These are phyloP conservation scores for Mrakia blollopis DNA, from an alignment of 768 basidiomycete genomes.

Conservation along the genomic window DNA sequence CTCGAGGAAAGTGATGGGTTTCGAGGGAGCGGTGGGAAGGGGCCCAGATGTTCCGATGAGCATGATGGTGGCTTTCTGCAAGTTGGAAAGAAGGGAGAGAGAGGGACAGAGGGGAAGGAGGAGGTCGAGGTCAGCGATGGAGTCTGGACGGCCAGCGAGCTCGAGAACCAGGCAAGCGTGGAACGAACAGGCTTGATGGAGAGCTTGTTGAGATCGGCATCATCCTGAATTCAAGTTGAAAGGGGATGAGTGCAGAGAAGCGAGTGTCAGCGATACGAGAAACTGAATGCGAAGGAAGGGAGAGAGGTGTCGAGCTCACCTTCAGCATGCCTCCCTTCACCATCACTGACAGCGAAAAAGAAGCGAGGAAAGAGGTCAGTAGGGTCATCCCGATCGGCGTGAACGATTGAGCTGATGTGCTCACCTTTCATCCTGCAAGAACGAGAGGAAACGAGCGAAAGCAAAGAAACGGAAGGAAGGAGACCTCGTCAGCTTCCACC, in stretches of 20 bases:
- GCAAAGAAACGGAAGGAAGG: neutral
- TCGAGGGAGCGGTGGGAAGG: slow-evolving; percentile 77
- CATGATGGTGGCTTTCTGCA: slow-evolving; percentile 79
- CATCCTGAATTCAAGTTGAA: slow-evolving; percentile 56
- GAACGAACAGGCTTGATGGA: slow-evolving; percentile 69
- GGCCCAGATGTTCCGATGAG: slow-evolving; percentile 92
- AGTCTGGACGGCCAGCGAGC: neutral
- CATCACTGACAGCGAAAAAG: slow-evolving; percentile 57
- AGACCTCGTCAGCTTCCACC: neutral
- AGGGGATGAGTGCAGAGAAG: neutral
- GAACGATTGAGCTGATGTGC: neutral
- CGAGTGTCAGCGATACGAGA: neutral
- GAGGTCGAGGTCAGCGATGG: neutral
- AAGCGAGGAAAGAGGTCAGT: neutral
- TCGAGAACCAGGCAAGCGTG: neutral
- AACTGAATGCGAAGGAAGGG: neutral
- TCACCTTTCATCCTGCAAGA: slow-evolving; percentile 71
- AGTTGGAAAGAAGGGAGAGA: neutral
- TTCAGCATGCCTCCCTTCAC: slow-evolving; percentile 86
- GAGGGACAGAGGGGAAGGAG: neutral
- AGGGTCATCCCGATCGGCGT: too few species aligned
- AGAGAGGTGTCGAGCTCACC: slow-evolving; percentile 47
- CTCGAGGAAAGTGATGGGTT: slow-evolving; percentile 78
- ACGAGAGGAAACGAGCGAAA: neutral
- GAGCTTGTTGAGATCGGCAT: slow-evolving; percentile 78